Evolutionary conservation across 768 basidiomycete species (phyloP).

Genomic region (Tremella yokohamensis): DNA sequence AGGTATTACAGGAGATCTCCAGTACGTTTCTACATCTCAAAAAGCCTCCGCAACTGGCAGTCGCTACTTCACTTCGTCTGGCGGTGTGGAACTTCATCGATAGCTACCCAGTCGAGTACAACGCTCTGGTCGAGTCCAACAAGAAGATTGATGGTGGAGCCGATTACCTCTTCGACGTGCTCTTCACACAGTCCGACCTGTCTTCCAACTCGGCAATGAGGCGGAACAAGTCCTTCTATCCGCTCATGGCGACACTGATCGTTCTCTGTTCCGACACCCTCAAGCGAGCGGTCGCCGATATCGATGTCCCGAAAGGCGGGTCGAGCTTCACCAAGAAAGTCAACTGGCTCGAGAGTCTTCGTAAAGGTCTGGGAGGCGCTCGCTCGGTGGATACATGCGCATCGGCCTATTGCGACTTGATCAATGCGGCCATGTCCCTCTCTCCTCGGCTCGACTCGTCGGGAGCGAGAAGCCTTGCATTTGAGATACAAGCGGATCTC

Average conservation of each 20-base stretch:
- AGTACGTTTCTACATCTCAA: slow-evolving; percentile 79
- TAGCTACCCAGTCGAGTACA: slow-evolving; percentile 71
- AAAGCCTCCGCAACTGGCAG: slow-evolving; percentile 65
- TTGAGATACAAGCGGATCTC: slow-evolving; percentile 74
- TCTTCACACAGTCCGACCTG: slow-evolving; percentile 56
- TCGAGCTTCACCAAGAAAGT: slow-evolving; percentile 37
- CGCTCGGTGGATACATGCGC: slow-evolving; percentile 67
- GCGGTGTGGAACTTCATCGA: slow-evolving; percentile 91
- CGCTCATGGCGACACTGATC: slow-evolving; percentile 69
- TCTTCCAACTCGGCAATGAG: slow-evolving; percentile 25
- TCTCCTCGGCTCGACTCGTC: slow-evolving; percentile 57
- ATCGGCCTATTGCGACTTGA: slow-evolving; percentile 72
- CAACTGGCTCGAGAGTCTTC: slow-evolving; percentile 45
- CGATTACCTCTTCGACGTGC: slow-evolving; percentile 78
- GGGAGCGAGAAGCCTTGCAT: slow-evolving; percentile 63
- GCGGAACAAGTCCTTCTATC: slow-evolving; percentile 63
- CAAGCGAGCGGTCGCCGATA: slow-evolving; percentile 53
- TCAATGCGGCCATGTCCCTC: slow-evolving; percentile 64
- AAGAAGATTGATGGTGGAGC: slow-evolving; percentile 70
- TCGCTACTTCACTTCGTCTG: slow-evolving; percentile 68
- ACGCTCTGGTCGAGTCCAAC: slow-evolving; percentile 63
- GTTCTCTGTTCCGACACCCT: slow-evolving; percentile 73
- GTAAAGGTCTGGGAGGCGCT: slow-evolving; percentile 58
- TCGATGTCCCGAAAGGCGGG: slow-evolving; percentile 6
- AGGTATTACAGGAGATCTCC: slow-evolving; percentile 73